Evolutionary conservation across 768 basidiomycete species (phyloP), one percentile per base, ranked within the genome.

Genomic region (Tylopilus sp.): DNA sequence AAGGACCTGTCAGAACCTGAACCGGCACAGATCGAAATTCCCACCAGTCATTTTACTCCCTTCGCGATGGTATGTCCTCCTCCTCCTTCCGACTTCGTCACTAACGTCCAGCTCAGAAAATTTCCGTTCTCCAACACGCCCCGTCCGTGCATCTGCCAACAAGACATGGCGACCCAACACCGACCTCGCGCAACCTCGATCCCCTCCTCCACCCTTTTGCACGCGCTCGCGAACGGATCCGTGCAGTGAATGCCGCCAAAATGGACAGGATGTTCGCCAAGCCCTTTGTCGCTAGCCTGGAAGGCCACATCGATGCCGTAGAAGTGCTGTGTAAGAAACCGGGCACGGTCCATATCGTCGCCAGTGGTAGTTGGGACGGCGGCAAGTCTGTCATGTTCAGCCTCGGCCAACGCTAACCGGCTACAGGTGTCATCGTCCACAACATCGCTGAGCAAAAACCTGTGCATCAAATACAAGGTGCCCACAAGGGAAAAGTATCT

Each of bases 201-300:
- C 94, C 95, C 0, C 74, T 92, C n/a, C 84, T 92, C 71, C 97
- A 99, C 63, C 97, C 97, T 3, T 98, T 99, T 68, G 79, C 94
- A 0, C 85, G 88, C 20, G 88, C 93, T 5, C 75, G 97, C 46
- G 97, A 99, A 73, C 90, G 95, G 31, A 94, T 83, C 18, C 84
- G 97, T 52, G 97, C 97, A 3, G 67, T 98, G 41, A 95, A 94
- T 56, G 97, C 97, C 2, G 88, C 88, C 13, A 99, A 99, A 73
- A 90, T 99, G 79, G 95, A 98, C 46, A 77, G 91, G 52, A 91
- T 99, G 73, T 98, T 98, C 65, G 86, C 97, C n/a, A 98, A 97
- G 62, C 97, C 97, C 0, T 98, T 98, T 62, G 76, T 99, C 15
- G 91, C 82, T 33, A 79, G 83, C 47, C 67, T 99, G 44, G 95